These are phyloP conservation scores for Priceomyces haplophilus DNA, from an alignment of 805 yeast species.

Conservation along the genomic window DNA sequence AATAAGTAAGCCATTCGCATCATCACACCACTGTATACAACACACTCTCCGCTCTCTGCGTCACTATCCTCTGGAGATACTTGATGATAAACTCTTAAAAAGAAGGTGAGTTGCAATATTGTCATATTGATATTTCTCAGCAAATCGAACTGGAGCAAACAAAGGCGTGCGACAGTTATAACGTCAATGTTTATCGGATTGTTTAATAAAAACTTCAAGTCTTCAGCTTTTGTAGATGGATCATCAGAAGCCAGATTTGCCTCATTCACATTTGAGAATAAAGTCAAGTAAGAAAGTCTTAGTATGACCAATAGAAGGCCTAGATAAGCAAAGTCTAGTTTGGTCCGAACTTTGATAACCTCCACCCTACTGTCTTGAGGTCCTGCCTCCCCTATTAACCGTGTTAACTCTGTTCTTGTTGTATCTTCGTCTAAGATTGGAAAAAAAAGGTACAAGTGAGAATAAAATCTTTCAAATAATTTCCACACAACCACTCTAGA, in stretches of 20 bases:
- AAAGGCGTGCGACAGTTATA: slow-evolving; percentile 29
- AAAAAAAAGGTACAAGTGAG: slow-evolving; percentile 40
- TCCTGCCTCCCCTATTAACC: slow-evolving; percentile 7
- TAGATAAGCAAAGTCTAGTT: slow-evolving; percentile 31
- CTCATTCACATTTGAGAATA: slow-evolving; percentile 31
- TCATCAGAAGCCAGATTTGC: slow-evolving; percentile 20
- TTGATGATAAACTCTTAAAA: slow-evolving; percentile 48
- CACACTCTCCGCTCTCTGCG: slow-evolving; percentile 58
- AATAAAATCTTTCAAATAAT: slow-evolving; percentile 40
- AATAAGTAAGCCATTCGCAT: slow-evolving; percentile 65
- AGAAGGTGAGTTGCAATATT: slow-evolving; percentile 52
- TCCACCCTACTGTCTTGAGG: slow-evolving; percentile 7
- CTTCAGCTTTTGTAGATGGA: slow-evolving; percentile 22
- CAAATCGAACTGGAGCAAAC: slow-evolving; percentile 35
- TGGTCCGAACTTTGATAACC: slow-evolving; percentile 21
- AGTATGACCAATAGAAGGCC: slow-evolving; percentile 33
- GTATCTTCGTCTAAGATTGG: slow-evolving; percentile 40
- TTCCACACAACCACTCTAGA: slow-evolving; percentile 32
- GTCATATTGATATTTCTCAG: slow-evolving; percentile 43
- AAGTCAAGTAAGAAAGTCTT: slow-evolving; percentile 32
- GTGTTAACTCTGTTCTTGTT: slow-evolving; percentile 20
- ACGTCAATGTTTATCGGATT: slow-evolving; percentile 32
- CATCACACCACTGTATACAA: slow-evolving; percentile 52
- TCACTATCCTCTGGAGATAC: slow-evolving; percentile 56
- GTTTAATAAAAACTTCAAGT: slow-evolving; percentile 22